Conservation (phyloP, 192 early-diverging fungal genomes). For the Kickxella alabastrina region DNA sequence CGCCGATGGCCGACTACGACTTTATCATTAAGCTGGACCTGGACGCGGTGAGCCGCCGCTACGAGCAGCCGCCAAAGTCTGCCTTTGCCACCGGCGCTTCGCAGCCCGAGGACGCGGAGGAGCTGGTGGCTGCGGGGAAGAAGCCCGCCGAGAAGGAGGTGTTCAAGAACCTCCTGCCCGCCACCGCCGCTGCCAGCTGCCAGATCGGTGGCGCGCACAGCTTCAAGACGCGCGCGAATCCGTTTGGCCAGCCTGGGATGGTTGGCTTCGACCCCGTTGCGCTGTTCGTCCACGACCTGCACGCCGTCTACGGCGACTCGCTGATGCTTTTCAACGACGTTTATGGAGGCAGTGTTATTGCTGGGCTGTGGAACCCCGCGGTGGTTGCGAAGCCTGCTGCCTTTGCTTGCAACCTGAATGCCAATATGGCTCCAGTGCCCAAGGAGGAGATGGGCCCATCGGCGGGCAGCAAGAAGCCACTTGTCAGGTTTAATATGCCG, state of each 20-base stretch:
- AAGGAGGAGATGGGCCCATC: not conserved
- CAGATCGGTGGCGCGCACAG: conserved; percentile 12
- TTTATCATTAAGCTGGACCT: conserved; percentile 65
- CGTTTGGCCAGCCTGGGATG: conserved; percentile 58
- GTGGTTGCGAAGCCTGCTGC: conserved; percentile 1
- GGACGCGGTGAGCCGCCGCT: conserved; percentile 55
- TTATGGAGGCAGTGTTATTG: conserved; percentile 38
- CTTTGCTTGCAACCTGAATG: conserved; percentile 11
- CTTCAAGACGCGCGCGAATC: too few relatives aligned
- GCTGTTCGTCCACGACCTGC: conserved; percentile 66
- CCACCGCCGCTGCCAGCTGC: too few relatives aligned
- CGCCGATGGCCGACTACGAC: conserved; percentile 77
- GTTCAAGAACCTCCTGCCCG: conserved; percentile 67
- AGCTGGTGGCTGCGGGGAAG: too few relatives aligned
- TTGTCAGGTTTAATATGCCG: conserved; percentile 13
- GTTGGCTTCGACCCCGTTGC: conserved; percentile 74
- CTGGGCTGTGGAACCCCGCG: conserved; percentile 42
- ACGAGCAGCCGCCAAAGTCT: conserved; percentile 54
- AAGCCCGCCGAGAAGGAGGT: conserved; percentile 47
- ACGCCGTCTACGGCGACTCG: conserved; percentile 29
- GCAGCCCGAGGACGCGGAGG: conserved; percentile 1
- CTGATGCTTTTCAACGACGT: conserved; percentile 41
- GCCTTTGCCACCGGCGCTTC: conserved; percentile 26
- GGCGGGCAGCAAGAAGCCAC: not conserved
- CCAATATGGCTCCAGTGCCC: conserved; percentile 12